A percentile compares a stretch with the other conserved stretches of the same genome.
phyloP scores from a whole-genome alignment of 129 eudicot species.

The Smallanthus sonchifolius region DNA sequence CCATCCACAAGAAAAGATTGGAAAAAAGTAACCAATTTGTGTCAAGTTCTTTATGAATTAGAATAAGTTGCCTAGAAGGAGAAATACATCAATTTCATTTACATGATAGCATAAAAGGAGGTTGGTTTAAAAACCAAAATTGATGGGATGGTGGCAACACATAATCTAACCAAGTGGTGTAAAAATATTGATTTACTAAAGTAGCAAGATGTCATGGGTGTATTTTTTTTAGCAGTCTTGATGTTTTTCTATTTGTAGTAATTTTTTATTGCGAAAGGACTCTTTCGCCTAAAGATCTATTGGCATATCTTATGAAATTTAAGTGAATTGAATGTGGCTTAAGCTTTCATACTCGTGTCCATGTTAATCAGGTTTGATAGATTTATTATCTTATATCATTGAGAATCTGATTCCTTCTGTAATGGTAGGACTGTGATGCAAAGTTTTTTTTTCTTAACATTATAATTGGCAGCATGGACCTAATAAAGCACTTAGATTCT shows the following conservation, averaged over 20 bases:
- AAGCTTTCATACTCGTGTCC: not conserved
- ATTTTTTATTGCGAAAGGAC: not conserved
- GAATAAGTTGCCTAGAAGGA: not conserved
- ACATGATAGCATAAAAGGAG: not conserved
- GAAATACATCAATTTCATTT: not conserved
- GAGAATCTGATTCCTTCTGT: not conserved
- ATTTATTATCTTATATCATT: not conserved
- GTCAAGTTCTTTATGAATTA: not conserved
- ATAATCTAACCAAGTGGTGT: not conserved
- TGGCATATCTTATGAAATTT: not conserved
- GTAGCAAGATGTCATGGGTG: not conserved
- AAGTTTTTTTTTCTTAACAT: not conserved
- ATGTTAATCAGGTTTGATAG: not conserved
- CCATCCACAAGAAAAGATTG: not conserved
- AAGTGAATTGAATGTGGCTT: not conserved
- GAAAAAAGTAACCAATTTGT: not conserved
- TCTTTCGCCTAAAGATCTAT: not conserved
- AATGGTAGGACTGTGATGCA: not conserved
- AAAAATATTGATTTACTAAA: not conserved
- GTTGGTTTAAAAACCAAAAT: not conserved
- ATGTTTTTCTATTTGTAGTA: not conserved
- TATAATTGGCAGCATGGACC: not conserved
- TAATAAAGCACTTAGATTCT: constrained; percentile 13
- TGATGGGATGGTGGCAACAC: not conserved
- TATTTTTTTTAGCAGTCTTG: not conserved